Evolutionary conservation across 2,329 filamentous ascomycete genomes (phyloP), one percentile per base, ranked within the genome.

Genomic region (Penicillium brasilianum): DNA sequence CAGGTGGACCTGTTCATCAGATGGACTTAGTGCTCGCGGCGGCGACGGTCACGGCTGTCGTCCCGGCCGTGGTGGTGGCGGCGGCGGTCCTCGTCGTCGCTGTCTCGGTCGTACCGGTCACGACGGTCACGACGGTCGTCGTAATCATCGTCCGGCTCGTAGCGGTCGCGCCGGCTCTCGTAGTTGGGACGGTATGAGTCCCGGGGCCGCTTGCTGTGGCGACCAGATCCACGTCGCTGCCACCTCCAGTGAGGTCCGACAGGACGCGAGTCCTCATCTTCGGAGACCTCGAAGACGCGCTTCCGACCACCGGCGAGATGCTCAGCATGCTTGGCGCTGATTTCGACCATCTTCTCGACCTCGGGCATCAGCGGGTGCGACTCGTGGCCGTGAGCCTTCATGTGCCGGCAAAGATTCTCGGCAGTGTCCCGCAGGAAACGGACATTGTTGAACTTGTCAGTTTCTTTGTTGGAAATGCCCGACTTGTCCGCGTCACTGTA

Each of bases 341-440:
- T 67, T 14, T 66, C 62, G 34, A 76, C 77, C 4, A 72, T 72
- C 4, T 67, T 58, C 28, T 75, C 63, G 13, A 81, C 64, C 44
- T 79, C 76, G 0, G 71, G 60, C 13, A 77, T 57, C 57, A 76
- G 62, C 14, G 58, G 56, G 54, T 78, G 69, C 11, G 73, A 63
- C 3, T 61, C 55, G 18, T 65, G 55, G 10, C 64, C 66, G 22
- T 69, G 66, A 10, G 68, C 56, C 28, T 66, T 60, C 9, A 81
- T 66, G 50, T 77, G 77, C 14, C 69, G 66, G 16, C 79, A 67
- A 1, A 73, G 69, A 56, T 80, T 80, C 59, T 81, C 78, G 6
- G 78, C 77, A 1, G 77, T 80, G 64, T 81, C 78, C 3, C 78
- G 76, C 28, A 81, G 74, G 53, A 80, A 81, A 52, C 75, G 76